Evolutionary conservation across 345 rosid genomes (phyloP), one percentile per base, ranked within the genome.

Genomic region (Punica granatum): DNA sequence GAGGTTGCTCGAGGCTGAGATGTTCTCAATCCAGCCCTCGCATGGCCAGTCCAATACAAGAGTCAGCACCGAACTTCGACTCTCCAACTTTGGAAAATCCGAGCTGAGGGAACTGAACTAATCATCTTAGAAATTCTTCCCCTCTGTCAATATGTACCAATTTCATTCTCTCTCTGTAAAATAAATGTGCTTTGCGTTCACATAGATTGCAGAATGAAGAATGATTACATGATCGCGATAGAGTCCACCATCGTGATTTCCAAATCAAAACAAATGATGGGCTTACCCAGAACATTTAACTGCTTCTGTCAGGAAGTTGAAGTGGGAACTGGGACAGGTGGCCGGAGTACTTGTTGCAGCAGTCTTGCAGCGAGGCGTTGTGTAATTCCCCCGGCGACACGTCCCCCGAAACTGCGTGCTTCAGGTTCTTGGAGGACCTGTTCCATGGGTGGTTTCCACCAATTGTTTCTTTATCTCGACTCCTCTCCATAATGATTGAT

Each of bases 381-480:
- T 61, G 90, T 87, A 69, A 87, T 88, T 75, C 97, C 96, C 30
- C 97, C 92, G 64, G 87, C 82, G 53, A 93, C 91, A 26, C 96
- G 91, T 42, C 86, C 92, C 32, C 98, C 96, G 1, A 93, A 82
- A 74, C 72, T 80, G 37, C 90, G 89, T 64, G 85, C 97, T 74
- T 90, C 98, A 1, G 92, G 96, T 76, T 90, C 94, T 81, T 90
- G 98, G 72, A 93, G 84, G 69, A 93, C 97, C 98, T 93, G 84
- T 41, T 31, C 61, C 58, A n/a, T 18, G 59, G 15, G 53, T 76
- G 15, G 53, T 76, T 35, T 71, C 60, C 63, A 34, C 6, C 67
- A 51, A 62, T 32, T 5, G 28, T 25, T 56, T 2, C 35, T 30
- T 3, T 19, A 14, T 16, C 34, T 28, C 36, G 21, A 3, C n/a